Evolutionary conservation across 2,329 filamentous ascomycete species (phyloP).

Genomic region (Keithomyces neogunnii): DNA sequence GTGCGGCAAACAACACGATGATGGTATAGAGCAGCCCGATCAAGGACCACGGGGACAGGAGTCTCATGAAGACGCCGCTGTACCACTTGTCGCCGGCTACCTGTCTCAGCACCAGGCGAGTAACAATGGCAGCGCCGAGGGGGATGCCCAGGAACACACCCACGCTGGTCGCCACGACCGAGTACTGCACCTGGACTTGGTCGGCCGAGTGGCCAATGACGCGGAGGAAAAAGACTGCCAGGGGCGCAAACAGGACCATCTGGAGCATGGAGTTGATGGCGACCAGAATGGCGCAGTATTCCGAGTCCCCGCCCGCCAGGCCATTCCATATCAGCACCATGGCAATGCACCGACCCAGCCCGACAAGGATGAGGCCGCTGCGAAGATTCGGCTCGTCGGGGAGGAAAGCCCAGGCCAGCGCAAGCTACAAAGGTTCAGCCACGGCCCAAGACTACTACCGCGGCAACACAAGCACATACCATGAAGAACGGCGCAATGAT

Average conservation of each 20-base stretch:
- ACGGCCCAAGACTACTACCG: not conserved
- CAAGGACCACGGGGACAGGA: constrained; percentile 64
- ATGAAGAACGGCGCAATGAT: constrained; percentile 75
- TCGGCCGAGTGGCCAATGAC: constrained; percentile 46
- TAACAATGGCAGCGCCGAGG: constrained; percentile 69
- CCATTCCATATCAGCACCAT: constrained; percentile 74
- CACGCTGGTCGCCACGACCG: constrained; percentile 67
- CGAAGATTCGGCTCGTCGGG: constrained; percentile 49
- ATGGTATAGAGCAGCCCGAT: constrained; percentile 84
- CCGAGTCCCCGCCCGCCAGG: constrained; percentile 61
- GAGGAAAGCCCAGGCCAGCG: constrained; percentile 59
- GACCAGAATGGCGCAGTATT: constrained; percentile 78
- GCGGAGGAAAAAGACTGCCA: constrained; percentile 61
- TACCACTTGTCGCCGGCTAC: constrained; percentile 54
- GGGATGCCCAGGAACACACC: constrained; percentile 82
- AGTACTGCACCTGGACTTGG: constrained; percentile 42
- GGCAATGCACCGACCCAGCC: constrained; percentile 77
- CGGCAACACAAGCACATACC: constrained; percentile 35
- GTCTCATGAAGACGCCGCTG: constrained; percentile 59
- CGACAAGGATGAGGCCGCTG: constrained; percentile 71
- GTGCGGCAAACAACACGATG: constrained; percentile 74
- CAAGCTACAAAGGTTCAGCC: constrained; percentile 35
- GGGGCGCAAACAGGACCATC: constrained; percentile 63
- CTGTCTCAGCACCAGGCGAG: constrained; percentile 53
- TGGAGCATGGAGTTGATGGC: constrained; percentile 68